Conservation (phyloP, 805 yeast species). For the Saccharomycopsis sp. region DNA sequence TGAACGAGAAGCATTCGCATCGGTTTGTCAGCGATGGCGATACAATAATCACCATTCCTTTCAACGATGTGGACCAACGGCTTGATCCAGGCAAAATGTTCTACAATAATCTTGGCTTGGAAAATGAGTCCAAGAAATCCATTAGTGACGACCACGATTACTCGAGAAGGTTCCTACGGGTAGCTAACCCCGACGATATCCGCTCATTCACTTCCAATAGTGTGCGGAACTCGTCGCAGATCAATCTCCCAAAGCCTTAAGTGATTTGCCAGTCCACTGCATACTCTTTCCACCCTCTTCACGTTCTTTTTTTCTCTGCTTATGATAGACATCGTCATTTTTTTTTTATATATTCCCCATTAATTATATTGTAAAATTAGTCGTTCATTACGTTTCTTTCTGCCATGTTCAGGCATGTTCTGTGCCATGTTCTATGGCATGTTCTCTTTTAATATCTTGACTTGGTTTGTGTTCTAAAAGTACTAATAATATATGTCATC, state of each 20-base stretch:
- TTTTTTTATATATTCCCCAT: background rate
- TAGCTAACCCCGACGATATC: constrained; percentile 36
- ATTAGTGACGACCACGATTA: constrained; percentile 45
- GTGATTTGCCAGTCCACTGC: background rate
- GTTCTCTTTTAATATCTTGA: background rate
- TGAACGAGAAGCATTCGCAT: constrained; percentile 20
- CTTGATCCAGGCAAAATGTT: constrained; percentile 52
- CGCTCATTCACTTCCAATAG: constrained; percentile 6
- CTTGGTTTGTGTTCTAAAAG: background rate
- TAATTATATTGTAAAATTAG: background rate
- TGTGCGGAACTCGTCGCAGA: background rate
- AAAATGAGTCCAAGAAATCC: constrained; percentile 28
- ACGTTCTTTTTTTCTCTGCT: background rate
- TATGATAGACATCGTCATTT: background rate
- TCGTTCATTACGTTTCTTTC: background rate
- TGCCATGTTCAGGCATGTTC: background rate
- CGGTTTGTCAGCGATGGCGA: constrained; percentile 20
- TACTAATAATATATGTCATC: background rate
- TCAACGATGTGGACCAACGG: constrained; percentile 46
- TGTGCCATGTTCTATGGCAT: too few relatives aligned
- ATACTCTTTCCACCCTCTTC: background rate
- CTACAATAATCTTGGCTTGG: constrained; percentile 21
- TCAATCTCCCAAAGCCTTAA: background rate
- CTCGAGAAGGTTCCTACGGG: constrained; percentile 40
- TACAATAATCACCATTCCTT: constrained; percentile 21